phyloP scores from a whole-genome alignment of 106 monocot genomes.

The Allium sativum region DNA sequence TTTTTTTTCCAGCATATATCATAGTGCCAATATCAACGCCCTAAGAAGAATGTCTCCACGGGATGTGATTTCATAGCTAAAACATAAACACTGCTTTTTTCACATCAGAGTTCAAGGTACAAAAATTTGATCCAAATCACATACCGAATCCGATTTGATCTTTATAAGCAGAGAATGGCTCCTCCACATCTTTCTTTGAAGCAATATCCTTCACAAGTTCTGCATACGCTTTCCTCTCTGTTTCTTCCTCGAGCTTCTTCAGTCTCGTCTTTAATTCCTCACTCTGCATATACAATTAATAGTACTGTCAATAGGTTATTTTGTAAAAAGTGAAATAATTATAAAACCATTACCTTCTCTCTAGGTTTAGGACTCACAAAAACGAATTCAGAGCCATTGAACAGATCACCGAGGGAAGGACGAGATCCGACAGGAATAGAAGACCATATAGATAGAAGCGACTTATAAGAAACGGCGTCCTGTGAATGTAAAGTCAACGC shows the following conservation, averaged over 20 bases:
- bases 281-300: slow-evolving; percentile 30
- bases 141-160: slow-evolving; percentile 94
- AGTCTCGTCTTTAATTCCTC: slow-evolving; percentile 75
- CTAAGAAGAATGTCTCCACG: too few species aligned
- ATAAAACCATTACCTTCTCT: slow-evolving; percentile 30
- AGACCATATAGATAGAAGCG: slow-evolving; percentile 54
- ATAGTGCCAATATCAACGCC: too few species aligned
- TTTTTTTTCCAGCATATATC: too few species aligned
- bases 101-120: not conserved
- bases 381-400: slow-evolving; percentile 44
- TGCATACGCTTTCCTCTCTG: slow-evolving; percentile 67
- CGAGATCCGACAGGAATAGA: slow-evolving; percentile 28
- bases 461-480: slow-evolving; percentile 30
- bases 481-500: slow-evolving; percentile 26
- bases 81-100: too few species aligned
- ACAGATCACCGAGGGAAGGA: slow-evolving; percentile 43
- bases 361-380: slow-evolving; percentile 53
- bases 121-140: not conserved
- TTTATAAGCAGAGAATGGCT: slow-evolving; percentile 94
- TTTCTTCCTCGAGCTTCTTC: slow-evolving; percentile 62
- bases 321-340: not conserved
- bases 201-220: slow-evolving; percentile 84
- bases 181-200: slow-evolving; percentile 50
- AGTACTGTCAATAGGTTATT: slow-evolving; percentile 5
- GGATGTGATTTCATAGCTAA: too few species aligned